Evolutionary conservation across 2,329 filamentous ascomycete species (phyloP).

Genomic region (Aureobasidium melanogenum): DNA sequence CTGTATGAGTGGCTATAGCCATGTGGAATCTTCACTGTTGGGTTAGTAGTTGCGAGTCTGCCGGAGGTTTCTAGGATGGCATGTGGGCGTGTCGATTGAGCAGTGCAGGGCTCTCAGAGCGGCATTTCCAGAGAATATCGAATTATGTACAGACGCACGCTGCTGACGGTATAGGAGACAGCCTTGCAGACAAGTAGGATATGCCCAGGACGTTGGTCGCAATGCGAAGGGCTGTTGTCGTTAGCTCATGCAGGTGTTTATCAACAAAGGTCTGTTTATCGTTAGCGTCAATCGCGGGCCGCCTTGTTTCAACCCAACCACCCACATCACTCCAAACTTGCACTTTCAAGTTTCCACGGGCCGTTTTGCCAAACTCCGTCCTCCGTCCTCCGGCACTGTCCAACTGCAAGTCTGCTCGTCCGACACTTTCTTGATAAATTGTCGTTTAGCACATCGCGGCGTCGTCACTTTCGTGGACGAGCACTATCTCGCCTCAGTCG

Average conservation of each 20-base stretch:
- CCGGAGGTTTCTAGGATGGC: neutral
- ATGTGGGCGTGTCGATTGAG: neutral
- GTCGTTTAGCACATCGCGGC: neutral
- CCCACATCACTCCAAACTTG: neutral
- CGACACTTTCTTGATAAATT: neutral
- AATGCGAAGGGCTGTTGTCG: neutral
- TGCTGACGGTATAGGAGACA: neutral
- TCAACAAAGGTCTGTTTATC: conserved; percentile 9
- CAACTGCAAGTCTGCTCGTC: neutral
- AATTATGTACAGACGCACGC: conserved; percentile 1
- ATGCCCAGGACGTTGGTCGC: neutral
- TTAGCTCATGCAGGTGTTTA: conserved; percentile 6
- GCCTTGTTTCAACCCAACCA: neutral
- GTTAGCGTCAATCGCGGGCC: conserved; percentile 4
- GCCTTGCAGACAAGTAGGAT: neutral
- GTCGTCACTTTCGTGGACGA: neutral
- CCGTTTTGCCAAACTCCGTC: neutral
- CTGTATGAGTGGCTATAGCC: conserved; percentile 7
- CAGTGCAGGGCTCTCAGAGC: neutral
- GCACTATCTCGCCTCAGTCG: neutral
- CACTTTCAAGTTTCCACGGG: neutral
- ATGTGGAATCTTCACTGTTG: neutral
- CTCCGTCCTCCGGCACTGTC: neutral
- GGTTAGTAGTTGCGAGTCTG: conserved; percentile 1
- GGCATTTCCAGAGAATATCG: neutral